Base-by-base conservation (phyloP, 2,329 filamentous ascomycete genomes). In the Shiraia sp. region DNA sequence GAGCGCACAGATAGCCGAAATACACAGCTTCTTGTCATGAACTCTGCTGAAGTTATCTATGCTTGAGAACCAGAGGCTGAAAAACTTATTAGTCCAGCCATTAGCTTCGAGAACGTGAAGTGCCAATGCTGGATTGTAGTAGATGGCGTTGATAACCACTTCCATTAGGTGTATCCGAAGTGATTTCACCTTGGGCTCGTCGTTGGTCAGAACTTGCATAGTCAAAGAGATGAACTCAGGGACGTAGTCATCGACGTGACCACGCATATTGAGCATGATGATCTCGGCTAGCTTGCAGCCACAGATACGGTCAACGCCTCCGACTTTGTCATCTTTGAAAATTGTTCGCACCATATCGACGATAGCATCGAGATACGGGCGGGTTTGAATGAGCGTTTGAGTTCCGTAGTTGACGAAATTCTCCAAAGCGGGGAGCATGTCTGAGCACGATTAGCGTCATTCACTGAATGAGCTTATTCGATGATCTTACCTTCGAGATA, bases 11-110 rank as follows among this genome's bases (percentile, higher is more conserved):
- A 99, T 97, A 32, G 91, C 92, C 13, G 91, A 88, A 59, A 99
- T 96, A 49, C 90, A 96, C 17, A 99, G 79, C 78, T 96, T 99
- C 81, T 99, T 99, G 76, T 99, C 93, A 68, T 99, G 93, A 2
- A 99, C 93, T 29, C 93, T 82, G 37, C 83, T 88, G 74, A 99
- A 97, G 61, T 83, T 86, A 49, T 95, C 87, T 75, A 99, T 99
- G 73, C 86, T 95, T 29, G 89, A 89, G 71, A 99, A 99, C 93
- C 93, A 99, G 45, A 95, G 76, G 72, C 89, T 96, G 77, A 99
- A 99, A 75, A 99, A 99, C 66, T 95, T 95, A 74, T 97, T 97
- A 6, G 93, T 97, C 92, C 91, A 96, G 47, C 83, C 86, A 62
- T 95, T 92, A 38, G 79, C 75, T 74, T 99, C 93, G n/a, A 99